Evolutionary conservation across 2,329 filamentous ascomycete species (phyloP).

Genomic region (Lasiodiplodia citricola): DNA sequence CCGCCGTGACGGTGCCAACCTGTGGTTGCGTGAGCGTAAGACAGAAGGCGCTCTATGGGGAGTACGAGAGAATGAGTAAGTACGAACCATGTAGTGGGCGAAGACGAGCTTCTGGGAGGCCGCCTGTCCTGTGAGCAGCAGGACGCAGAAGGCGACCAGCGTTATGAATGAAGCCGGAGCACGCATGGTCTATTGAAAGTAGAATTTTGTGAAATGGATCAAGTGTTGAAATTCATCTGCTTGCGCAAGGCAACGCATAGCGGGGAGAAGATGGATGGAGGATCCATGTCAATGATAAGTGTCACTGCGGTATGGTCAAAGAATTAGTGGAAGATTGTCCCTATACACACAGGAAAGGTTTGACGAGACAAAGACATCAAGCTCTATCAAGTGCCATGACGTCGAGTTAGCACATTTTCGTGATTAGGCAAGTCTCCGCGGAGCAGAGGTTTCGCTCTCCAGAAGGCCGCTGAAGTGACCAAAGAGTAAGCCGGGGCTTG

Average conservation of each 20-base stretch:
- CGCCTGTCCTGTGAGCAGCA: background rate
- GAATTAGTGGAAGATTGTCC: too few relatives aligned
- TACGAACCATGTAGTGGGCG: constrained; percentile 9
- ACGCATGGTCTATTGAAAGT: background rate
- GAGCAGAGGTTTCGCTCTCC: too few relatives aligned
- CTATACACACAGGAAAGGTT: too few relatives aligned
- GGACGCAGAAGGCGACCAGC: background rate
- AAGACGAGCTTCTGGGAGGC: background rate
- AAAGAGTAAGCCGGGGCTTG: too few relatives aligned
- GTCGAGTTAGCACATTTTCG: too few relatives aligned
- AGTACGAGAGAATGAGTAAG: background rate
- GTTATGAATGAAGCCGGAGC: background rate
- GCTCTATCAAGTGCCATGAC: too few relatives aligned
- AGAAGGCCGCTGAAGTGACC: too few relatives aligned
- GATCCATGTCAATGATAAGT: too few relatives aligned
- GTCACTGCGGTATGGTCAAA: too few relatives aligned
- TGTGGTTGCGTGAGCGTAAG: background rate
- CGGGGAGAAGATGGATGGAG: too few relatives aligned
- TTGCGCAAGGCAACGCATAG: background rate
- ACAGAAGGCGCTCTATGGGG: background rate
- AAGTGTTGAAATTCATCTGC: background rate
- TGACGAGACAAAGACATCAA: too few relatives aligned
- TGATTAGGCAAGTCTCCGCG: too few relatives aligned
- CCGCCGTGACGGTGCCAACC: background rate
- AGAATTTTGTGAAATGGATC: background rate